Base-by-base conservation (phyloP, 805 yeast genomes). In the Wickerhamiella azyma region DNA sequence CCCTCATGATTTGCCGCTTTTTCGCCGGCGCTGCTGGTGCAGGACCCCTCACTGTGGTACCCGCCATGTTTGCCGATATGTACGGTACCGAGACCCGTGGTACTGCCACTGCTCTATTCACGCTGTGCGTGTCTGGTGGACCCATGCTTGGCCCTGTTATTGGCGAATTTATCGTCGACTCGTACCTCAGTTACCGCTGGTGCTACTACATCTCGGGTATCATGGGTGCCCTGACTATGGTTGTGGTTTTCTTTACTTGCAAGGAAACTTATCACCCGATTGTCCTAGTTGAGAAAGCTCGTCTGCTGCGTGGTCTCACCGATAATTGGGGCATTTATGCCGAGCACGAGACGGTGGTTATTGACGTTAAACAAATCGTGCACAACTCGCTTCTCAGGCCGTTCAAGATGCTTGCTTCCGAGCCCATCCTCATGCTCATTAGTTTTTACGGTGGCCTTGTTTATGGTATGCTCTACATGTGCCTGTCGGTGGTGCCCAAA, bases 61-160 rank as follows among this genome's bases (percentile, higher is more conserved):
- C 82, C 4, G 81, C 81, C 21, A 69, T 68, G 14, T 60, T 75
- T 59, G 76, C 81, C 2, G 84, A 78, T 56, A 58, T 76, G 37
- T 78, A 69, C 61, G 54, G 59, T 10, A 73, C 77, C 2, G 60
- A 65, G 26, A 57, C 60, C 10, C 66, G 84, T 56, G 84, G 81
- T 26, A 59, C 62, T 46, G 77, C 79, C 37, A 67, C 68, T 47
- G 74, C 60, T n/a, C 64, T 60, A 52, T 79, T 70, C 50, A 66
- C 73, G 50, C 66, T 58, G 53, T 70, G 72, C 60, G 76, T 63
- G 94, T 54, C 84, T 33, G 81, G 58, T 80, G 92, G 94, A 49
- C 95, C 96, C 17, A 70, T 84, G 66, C 48, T 81, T 36, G 92
- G 89, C 1, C 96, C 96, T 14, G 77, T 86, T 48, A 73, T 82